These are phyloP conservation scores for Avena sativa DNA, from an alignment of 176 grass and related monocot species.

Conservation along the genomic window DNA sequence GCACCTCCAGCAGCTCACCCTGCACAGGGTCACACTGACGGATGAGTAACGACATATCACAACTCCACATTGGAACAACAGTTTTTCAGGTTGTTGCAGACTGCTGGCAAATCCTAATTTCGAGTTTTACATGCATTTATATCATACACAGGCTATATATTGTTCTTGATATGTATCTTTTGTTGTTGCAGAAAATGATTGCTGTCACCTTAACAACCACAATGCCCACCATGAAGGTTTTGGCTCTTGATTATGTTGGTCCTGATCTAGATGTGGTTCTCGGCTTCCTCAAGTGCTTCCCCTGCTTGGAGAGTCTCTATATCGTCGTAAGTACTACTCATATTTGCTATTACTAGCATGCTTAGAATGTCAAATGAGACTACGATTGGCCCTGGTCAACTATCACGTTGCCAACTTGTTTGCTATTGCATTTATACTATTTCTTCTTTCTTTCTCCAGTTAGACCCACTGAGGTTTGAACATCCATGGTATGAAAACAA, in stretches of 20 bases:
- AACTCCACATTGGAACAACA: background rate
- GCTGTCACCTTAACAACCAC: background rate
- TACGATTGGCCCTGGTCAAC: background rate
- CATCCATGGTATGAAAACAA: background rate
- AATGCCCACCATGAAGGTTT: background rate
- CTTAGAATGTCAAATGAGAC: background rate
- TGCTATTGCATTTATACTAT: background rate
- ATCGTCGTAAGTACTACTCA: background rate
- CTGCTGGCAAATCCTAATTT: background rate
- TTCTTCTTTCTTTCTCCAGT: background rate
- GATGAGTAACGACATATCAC: background rate
- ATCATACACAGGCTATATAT: background rate
- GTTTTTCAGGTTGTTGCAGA: background rate
- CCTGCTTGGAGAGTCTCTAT: background rate
- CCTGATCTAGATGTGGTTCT: background rate
- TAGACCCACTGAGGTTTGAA: background rate
- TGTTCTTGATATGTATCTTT: background rate
- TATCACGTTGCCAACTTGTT: background rate
- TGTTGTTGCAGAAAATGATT: background rate
- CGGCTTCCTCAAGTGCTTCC: constrained; percentile 1
- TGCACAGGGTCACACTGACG: background rate
- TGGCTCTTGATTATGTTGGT: background rate
- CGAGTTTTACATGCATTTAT: background rate
- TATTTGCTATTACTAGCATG: background rate
- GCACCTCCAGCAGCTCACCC: background rate